Evolutionary conservation across 768 basidiomycete genomes (phyloP).

Genomic region (Pisolithus microcarpus): DNA sequence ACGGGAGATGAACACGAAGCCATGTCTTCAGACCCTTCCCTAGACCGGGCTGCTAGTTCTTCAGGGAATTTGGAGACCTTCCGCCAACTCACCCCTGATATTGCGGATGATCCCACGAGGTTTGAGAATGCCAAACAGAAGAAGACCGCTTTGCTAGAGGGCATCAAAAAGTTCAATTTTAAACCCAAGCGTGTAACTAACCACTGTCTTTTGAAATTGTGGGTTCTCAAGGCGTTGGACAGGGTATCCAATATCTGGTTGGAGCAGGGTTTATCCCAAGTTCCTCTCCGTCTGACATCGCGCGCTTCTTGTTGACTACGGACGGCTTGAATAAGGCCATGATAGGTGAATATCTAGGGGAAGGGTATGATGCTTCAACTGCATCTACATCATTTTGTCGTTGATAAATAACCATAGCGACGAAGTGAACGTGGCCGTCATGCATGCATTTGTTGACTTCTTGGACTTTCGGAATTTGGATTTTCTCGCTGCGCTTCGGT

Average conservation of each 20-base stretch:
- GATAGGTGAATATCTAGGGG: conserved; percentile 98
- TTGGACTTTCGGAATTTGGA: conserved; percentile 76
- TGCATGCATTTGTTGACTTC: conserved; percentile 96
- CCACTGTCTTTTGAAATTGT: not conserved
- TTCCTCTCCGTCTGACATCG: conserved; percentile 68
- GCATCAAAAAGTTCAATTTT: conserved; percentile 96
- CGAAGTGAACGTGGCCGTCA: conserved; percentile 80
- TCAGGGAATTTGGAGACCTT: conserved; percentile 46
- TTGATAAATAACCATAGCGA: conserved; percentile 46
- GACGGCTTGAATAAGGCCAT: conserved; percentile 92
- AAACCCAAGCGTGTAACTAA: conserved; percentile 87
- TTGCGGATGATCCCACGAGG: conserved; percentile 80
- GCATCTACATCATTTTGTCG: not conserved
- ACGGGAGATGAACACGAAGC: conserved; percentile 53
- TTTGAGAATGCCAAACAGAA: conserved; percentile 96
- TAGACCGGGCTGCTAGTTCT: conserved; percentile 46
- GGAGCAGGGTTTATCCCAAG: conserved; percentile 83
- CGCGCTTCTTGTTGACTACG: conserved; percentile 74
- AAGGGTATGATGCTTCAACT: conserved; percentile 57
- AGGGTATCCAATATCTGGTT: conserved; percentile 87
- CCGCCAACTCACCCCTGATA: conserved; percentile 68
- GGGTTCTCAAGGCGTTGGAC: not conserved
- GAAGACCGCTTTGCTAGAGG: conserved; percentile 91
- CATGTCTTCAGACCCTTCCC: conserved; percentile 48
- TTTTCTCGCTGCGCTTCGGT: conserved; percentile 85